phyloP scores from a whole-genome alignment of 805 yeast species.

The Candida stauntonica region DNA sequence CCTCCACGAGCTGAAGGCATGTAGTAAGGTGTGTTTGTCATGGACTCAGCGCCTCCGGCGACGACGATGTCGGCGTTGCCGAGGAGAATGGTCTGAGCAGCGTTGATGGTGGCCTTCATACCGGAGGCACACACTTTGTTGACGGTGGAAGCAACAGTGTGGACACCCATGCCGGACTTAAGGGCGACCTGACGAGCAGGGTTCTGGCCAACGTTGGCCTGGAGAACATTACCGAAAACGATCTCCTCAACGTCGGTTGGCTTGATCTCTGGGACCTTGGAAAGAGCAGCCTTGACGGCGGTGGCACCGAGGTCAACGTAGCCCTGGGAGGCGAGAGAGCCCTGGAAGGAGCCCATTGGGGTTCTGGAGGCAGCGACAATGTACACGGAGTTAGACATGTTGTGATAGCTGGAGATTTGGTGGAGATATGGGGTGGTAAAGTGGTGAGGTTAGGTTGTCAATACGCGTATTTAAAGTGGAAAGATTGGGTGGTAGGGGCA shows the following conservation, averaged over 20 bases:
- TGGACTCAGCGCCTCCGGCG: constrained; percentile 97
- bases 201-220: constrained; percentile 93
- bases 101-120: constrained; percentile 84
- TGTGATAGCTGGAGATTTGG: neutral
- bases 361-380: constrained; percentile 92
- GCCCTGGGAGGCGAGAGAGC: constrained; percentile 66
- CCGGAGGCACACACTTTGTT: constrained; percentile 99
- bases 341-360: constrained; percentile 94
- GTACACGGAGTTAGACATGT: constrained; percentile 52
- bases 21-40: constrained; percentile 95
- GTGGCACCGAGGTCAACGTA: constrained; percentile 88
- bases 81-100: constrained; percentile 82
- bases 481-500: neutral
- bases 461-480: neutral
- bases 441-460: neutral
- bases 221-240: constrained; percentile 86
- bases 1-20: constrained; percentile 82
- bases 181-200: constrained; percentile 98
- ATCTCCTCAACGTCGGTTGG: constrained; percentile 83
- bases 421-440: neutral
- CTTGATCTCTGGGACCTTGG: constrained; percentile 73
- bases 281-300: constrained; percentile 87
- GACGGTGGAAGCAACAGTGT: constrained; percentile 81
- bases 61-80: constrained; percentile 91
- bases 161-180: constrained; percentile 78